These are phyloP conservation scores for Epicoccum nigrum DNA, from an alignment of 2,329 filamentous ascomycete genomes.

Conservation along the genomic window DNA sequence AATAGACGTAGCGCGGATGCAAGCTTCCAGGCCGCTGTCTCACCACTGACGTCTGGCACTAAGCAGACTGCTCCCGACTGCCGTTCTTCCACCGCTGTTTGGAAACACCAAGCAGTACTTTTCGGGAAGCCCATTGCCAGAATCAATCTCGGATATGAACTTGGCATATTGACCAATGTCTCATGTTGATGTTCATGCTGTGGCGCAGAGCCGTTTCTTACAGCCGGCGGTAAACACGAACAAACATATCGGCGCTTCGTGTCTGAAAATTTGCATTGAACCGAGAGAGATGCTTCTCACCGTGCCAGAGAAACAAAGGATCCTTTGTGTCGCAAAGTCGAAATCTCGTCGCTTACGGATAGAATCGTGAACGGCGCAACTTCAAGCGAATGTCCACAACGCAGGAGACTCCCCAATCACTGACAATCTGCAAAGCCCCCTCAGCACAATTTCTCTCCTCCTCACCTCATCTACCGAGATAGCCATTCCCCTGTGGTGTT, in stretches of 20 bases:
- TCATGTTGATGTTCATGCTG: not conserved
- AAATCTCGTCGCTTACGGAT: too few species aligned
- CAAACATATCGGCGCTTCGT: not conserved
- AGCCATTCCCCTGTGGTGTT: too few species aligned
- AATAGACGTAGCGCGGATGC: conserved; percentile 1
- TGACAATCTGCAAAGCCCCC: not conserved
- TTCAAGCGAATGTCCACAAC: too few species aligned
- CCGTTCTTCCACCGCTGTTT: conserved; percentile 1
- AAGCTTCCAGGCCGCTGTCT: not conserved
- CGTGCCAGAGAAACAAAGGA: too few species aligned
- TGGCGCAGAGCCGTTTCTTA: not conserved
- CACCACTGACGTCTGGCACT: conserved; percentile 1
- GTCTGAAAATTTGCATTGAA: not conserved
- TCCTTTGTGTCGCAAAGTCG: too few species aligned
- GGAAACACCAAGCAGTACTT: not conserved
- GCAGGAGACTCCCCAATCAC: not conserved
- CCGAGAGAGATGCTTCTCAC: too few species aligned
- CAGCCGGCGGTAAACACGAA: not conserved
- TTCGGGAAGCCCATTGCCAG: not conserved
- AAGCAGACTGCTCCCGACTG: not conserved
- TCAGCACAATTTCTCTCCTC: too few species aligned
- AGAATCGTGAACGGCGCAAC: too few species aligned
- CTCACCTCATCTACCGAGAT: too few species aligned
- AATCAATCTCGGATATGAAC: not conserved
- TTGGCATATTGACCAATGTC: not conserved